These are phyloP conservation scores for Pachysandra terminalis DNA, from an alignment of 164 flowering plant genomes.

Conservation along the genomic window DNA sequence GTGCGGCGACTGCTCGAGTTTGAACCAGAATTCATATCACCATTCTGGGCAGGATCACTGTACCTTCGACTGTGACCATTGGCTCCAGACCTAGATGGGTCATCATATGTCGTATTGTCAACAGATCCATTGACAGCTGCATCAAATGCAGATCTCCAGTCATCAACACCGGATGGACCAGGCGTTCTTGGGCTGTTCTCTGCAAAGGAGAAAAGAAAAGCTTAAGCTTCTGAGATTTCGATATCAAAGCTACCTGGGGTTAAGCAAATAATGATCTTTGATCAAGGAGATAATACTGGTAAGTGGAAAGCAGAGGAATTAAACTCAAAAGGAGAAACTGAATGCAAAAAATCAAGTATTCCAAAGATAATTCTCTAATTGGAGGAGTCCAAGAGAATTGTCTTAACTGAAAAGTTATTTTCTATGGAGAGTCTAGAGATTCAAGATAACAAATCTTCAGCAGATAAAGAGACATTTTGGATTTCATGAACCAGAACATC, in stretches of 20 bases:
- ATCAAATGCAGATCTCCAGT: constrained; percentile 92
- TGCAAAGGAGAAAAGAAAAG: constrained; percentile 19
- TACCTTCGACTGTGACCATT: constrained; percentile 73
- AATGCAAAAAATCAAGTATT: no score
- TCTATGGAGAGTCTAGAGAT: no score
- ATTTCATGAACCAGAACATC: neutral
- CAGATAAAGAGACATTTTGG: neutral
- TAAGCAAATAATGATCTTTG: no score
- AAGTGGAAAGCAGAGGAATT: no score
- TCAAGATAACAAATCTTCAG: no score
- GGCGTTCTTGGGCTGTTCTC: constrained; percentile 74
- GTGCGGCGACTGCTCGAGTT: constrained; percentile 78
- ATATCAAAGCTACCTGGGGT: neutral
- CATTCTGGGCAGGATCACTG: constrained; percentile 76
- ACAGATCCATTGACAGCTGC: constrained; percentile 76
- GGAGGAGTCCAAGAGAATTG: no score
- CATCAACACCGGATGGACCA: constrained; percentile 70
- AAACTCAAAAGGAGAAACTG: no score
- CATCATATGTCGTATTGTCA: constrained; percentile 28
- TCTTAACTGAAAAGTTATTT: no score
- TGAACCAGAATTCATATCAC: constrained; percentile 50
- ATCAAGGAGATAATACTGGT: no score
- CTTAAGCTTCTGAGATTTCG: neutral
- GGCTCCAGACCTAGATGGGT: constrained; percentile 39
- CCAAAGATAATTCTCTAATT: no score